Percentiles rank a stretch among this genome's conserved stretches.
Conservation (phyloP, 2,329 filamentous ascomycete genomes). For the Metarhizium sp. region DNA sequence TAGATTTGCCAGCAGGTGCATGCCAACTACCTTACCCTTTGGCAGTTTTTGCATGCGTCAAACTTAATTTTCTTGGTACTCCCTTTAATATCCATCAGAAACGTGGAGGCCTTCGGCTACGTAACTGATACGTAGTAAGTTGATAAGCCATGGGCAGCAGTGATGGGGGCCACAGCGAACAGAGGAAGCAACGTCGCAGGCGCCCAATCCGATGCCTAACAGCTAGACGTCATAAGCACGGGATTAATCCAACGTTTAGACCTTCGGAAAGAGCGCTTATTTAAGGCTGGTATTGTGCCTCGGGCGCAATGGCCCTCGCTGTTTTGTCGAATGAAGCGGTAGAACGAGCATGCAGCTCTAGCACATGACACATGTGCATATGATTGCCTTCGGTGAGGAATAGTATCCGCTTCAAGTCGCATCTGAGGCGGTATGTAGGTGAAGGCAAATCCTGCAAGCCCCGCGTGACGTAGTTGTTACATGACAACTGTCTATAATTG, state of each 20-base stretch:
- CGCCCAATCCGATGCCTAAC: background rate
- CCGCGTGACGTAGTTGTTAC: background rate
- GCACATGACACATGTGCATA: background rate
- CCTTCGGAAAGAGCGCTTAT: background rate
- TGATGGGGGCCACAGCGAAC: background rate
- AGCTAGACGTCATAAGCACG: background rate
- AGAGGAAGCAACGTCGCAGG: background rate
- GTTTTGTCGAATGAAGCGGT: background rate
- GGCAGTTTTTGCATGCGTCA: background rate
- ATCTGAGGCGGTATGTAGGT: background rate
- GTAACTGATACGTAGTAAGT: background rate
- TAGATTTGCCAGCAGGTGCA: background rate
- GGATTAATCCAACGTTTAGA: background rate
- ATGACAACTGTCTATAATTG: background rate
- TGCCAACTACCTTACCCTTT: background rate
- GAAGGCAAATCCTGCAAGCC: background rate
- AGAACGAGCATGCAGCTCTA: background rate
- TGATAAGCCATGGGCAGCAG: background rate
- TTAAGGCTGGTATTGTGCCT: background rate
- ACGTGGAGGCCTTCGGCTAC: background rate
- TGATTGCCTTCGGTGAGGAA: background rate
- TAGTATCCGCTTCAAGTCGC: background rate
- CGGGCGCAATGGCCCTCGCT: background rate
- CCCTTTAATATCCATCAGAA: background rate
- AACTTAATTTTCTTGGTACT: background rate